Evolutionary conservation across 2,329 filamentous ascomycete species (phyloP), one percentile per base, ranked within the genome.

Genomic region (Ophiocordyceps polyrhachis-furcata): DNA sequence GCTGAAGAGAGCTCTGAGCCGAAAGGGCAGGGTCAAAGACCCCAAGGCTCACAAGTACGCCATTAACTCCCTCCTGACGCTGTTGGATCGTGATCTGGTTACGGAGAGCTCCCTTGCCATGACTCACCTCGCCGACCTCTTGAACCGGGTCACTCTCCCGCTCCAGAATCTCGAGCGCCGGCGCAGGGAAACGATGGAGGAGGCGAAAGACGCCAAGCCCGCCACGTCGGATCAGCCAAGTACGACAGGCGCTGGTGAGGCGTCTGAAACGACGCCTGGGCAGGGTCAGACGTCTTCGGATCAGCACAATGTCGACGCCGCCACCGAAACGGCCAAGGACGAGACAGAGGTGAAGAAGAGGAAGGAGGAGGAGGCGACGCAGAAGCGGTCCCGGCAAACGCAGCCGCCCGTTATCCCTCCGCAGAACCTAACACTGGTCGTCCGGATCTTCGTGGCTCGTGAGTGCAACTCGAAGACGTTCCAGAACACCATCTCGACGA

Each of bases 381-480:
- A 66, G 49, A 73, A 69, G 57, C 67, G 72, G 55, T 58, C 75
- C 58, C 62, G 74, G 61, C 60, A 76, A 64, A 50, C 94, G 44
- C 78, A 82, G 43, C 84, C 88, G 28, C 91, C 91, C 0, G 71
- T 88, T 41, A 81, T 98, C 45, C 88, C 91, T 5, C 78, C 89
- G 28, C 75, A 87, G 57, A 95, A 96, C 58, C 73, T 98, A 46
- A 84, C 83, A 47, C 70, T 96, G 46, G 87, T 98, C n/a, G 84
- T 96, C 53, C 91, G 91, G 58, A 94, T 98, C 46, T 83, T 98
- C 51, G 86, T 93, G 40, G 89, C 89, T 49, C 82, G 88, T 43
- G 91, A 98, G 62, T 98, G 91, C 64, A 94, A 86, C 57, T 88
- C 85, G 50, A 95, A 94, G 69, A 96, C 91, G 0, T 98, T 98